Percentiles rank a stretch among this genome's conserved stretches.
Conservation (phyloP, 106 monocot genomes). For the Agapanthus africanus region DNA sequence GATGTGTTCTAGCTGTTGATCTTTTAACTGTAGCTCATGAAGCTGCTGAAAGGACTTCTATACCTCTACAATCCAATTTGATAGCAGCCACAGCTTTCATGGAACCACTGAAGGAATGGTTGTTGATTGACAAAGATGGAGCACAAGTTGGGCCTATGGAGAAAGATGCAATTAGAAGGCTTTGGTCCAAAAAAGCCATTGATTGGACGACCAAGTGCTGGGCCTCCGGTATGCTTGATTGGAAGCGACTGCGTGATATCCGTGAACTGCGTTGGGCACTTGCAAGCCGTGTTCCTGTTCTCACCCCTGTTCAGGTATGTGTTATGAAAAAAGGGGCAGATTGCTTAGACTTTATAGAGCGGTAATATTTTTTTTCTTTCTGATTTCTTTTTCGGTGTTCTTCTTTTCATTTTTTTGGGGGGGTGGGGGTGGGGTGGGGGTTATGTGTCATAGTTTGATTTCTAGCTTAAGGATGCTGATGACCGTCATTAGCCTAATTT, state of each 20-base stretch:
- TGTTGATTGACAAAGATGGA: constrained; percentile 79
- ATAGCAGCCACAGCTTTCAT: constrained; percentile 94
- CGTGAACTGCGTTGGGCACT: constrained; percentile 95
- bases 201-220: constrained; percentile 89
- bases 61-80: constrained; percentile 94
- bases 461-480: background rate
- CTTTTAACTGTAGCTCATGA: constrained; percentile 83
- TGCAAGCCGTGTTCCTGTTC: constrained; percentile 71
- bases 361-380: too few species aligned
- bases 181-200: constrained; percentile 82
- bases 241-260: constrained; percentile 86
- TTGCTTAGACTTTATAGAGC: too few species aligned
- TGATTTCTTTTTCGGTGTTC: too few species aligned
- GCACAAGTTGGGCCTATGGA: constrained; percentile 72
- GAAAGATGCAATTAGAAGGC: constrained; percentile 88
- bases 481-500: background rate
- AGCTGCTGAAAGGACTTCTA: constrained; percentile 82
- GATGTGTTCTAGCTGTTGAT: constrained; percentile 93
- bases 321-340: too few species aligned
- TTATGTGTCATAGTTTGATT: background rate
- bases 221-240: constrained; percentile 92
- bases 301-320: constrained; percentile 90
- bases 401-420: too few species aligned
- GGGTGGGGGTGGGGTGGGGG: background rate
- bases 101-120: constrained; percentile 98